Conservation (phyloP, 352 stramenopile species). For the Phytopythium delawarense region DNA sequence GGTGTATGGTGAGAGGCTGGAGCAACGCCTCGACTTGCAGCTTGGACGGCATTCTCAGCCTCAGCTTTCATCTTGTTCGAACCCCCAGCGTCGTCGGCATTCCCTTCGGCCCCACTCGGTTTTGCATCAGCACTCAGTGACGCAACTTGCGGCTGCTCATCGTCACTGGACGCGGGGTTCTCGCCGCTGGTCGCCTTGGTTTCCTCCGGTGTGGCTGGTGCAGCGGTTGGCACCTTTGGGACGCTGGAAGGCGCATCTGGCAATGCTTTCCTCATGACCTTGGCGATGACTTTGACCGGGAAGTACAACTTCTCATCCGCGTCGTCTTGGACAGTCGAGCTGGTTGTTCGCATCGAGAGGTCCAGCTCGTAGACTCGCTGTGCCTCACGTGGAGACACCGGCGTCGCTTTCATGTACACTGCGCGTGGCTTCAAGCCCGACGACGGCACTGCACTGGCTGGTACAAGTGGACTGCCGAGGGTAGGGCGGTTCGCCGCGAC, state of each 20-base stretch:
- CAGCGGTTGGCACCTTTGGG: neutral
- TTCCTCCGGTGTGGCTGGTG: neutral
- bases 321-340: slow-evolving; percentile 22
- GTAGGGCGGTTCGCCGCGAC: neutral
- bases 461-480: neutral
- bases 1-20: neutral
- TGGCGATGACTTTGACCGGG: slow-evolving; percentile 54
- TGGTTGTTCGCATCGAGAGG: slow-evolving; percentile 35
- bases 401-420: slow-evolving; percentile 11
- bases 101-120: neutral
- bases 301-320: slow-evolving; percentile 79
- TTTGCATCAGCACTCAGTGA: neutral
- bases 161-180: neutral
- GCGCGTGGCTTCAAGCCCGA: neutral
- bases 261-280: slow-evolving; percentile 66
- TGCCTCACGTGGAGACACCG: slow-evolving; percentile 49
- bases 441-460: neutral
- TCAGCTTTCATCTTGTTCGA: neutral
- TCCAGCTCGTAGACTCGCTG: slow-evolving; percentile 73
- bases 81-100: neutral
- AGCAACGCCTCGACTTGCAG: neutral
- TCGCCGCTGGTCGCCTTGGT: neutral
- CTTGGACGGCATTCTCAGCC: neutral
- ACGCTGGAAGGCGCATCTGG: slow-evolving; percentile 11
- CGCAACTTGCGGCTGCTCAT: neutral